A percentile compares a stretch with the other conserved stretches of the same genome.
Conservation (phyloP, 1,139 yeast genomes). For the Geotrichum aggregatum region DNA sequence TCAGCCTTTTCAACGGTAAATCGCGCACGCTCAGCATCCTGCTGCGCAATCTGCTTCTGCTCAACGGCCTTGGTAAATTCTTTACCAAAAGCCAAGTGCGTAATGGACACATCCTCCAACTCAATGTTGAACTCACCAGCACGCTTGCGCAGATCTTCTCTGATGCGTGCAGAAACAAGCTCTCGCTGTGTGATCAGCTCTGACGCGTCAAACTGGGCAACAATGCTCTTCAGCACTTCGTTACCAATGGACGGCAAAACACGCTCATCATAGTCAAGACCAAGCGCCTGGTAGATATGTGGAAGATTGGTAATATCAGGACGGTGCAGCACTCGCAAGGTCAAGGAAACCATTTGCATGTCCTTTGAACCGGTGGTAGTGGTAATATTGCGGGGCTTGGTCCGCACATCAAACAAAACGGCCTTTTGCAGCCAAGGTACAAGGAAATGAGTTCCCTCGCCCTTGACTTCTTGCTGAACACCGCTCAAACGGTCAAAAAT, state of each 20-base stretch:
- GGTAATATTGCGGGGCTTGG: slow-evolving; percentile 83
- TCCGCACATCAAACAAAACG: slow-evolving; percentile 83
- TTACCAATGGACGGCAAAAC: slow-evolving; percentile 96
- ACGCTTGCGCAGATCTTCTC: slow-evolving; percentile 78
- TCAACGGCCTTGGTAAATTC: slow-evolving; percentile 98
- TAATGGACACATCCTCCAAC: slow-evolving; percentile 94
- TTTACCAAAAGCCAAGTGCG: slow-evolving; percentile 95
- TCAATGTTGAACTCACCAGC: slow-evolving; percentile 86
- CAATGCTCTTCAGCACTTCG: slow-evolving; percentile 90
- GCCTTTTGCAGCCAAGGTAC: slow-evolving; percentile 96
- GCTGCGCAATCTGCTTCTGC: slow-evolving; percentile 98
- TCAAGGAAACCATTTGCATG: slow-evolving; percentile 89
- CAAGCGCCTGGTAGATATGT: slow-evolving; percentile 79
- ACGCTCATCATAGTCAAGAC: slow-evolving; percentile 93
- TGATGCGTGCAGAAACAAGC: slow-evolving; percentile 82
- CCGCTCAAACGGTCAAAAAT: slow-evolving; percentile 90
- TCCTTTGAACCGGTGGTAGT: slow-evolving; percentile 97
- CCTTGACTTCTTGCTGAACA: slow-evolving; percentile 78
- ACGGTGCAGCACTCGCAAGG: slow-evolving; percentile 87
- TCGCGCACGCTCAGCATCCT: slow-evolving; percentile 96
- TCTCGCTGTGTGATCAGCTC: slow-evolving; percentile 97
- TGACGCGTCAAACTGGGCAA: slow-evolving; percentile 97
- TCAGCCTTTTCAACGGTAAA: slow-evolving; percentile 94
- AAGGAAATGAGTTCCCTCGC: slow-evolving; percentile 95
- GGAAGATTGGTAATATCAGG: slow-evolving; percentile 87